phyloP scores from a whole-genome alignment of 345 rosid species.

The Moringa oleifera region DNA sequence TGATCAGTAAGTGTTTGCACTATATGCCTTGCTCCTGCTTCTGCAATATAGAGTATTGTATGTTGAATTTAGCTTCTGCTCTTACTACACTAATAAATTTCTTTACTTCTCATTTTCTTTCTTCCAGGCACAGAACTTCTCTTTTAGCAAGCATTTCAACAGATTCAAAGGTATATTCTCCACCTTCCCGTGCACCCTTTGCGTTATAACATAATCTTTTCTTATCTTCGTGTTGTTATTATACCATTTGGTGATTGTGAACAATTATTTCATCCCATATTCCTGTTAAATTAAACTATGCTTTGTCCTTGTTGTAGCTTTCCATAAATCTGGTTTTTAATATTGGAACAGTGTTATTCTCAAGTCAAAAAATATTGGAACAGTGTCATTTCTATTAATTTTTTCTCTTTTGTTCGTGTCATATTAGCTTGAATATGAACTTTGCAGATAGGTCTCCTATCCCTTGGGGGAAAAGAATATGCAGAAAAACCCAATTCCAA shows the following conservation, averaged over 20 bases:
- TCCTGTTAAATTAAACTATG: neutral
- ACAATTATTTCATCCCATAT: neutral
- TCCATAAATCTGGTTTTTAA: neutral
- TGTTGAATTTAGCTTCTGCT: neutral
- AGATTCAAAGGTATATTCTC: constrained; percentile 52
- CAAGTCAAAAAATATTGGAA: neutral
- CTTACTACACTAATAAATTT: neutral
- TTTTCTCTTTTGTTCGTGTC: too few relatives aligned
- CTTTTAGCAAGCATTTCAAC: constrained; percentile 50
- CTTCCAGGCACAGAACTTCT: constrained; percentile 44
- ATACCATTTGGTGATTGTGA: neutral
- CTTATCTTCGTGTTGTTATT: too few relatives aligned
- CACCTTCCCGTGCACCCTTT: too few relatives aligned
- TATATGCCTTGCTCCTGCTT: too few relatives aligned
- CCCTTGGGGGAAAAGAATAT: neutral
- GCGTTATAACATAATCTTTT: neutral
- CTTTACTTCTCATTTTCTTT: too few relatives aligned
- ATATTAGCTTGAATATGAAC: neutral
- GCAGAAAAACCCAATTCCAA: too few relatives aligned
- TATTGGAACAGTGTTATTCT: too few relatives aligned
- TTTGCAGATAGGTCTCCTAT: neutral
- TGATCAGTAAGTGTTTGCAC: too few relatives aligned
- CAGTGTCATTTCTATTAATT: too few relatives aligned
- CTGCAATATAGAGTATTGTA: too few relatives aligned
- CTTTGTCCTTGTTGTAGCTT: neutral